A percentile compares a stretch with the other conserved stretches of the same genome.
phyloP scores from a whole-genome alignment of 129 eudicot genomes.

The Apium graveolens region DNA sequence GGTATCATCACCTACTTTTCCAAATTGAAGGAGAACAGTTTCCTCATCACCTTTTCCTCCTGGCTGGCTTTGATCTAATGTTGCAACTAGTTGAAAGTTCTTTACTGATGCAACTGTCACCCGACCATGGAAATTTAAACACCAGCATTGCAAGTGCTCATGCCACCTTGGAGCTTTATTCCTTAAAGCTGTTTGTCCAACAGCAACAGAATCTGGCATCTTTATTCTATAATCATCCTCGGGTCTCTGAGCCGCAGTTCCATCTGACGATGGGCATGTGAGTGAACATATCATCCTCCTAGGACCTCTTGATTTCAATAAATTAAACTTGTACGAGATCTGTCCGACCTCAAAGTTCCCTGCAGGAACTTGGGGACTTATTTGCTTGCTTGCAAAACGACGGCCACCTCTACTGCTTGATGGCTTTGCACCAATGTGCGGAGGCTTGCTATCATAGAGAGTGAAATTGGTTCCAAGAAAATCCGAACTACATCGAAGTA shows the following conservation, averaged over 20 bases:
- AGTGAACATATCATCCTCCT: conserved; percentile 84
- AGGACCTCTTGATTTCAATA: conserved; percentile 92
- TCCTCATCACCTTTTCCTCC: conserved; percentile 89
- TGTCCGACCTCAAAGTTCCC: conserved; percentile 80
- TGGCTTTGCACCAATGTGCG: conserved; percentile 70
- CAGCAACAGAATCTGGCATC: conserved; percentile 18
- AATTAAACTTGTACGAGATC: conserved; percentile 84
- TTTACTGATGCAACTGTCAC: conserved; percentile 96
- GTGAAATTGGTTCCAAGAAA: conserved; percentile 90
- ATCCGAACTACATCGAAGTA: conserved; percentile 56
- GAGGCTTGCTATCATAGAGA: conserved; percentile 85
- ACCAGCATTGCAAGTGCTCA: conserved; percentile 94
- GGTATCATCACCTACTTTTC: conserved; percentile 77
- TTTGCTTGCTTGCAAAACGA: conserved; percentile 76
- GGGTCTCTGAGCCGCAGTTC: conserved; percentile 7
- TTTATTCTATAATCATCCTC: conserved; percentile 21
- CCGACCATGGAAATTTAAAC: conserved; percentile 92
- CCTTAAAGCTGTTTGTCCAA: conserved; percentile 43
- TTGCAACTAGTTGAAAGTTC: conserved; percentile 84
- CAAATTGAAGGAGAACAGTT: conserved; percentile 85
- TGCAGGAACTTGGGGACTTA: conserved; percentile 93
- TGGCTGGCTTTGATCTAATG: conserved; percentile 76
- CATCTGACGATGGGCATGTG: conserved; percentile 31
- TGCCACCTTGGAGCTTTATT: conserved; percentile 99
- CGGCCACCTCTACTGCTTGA: conserved; percentile 61